A percentile compares a stretch with the other conserved stretches of the same genome.
phyloP scores from a whole-genome alignment of 2,329 filamentous ascomycete genomes.

The Gnomoniopsis smithogilvyi region DNA sequence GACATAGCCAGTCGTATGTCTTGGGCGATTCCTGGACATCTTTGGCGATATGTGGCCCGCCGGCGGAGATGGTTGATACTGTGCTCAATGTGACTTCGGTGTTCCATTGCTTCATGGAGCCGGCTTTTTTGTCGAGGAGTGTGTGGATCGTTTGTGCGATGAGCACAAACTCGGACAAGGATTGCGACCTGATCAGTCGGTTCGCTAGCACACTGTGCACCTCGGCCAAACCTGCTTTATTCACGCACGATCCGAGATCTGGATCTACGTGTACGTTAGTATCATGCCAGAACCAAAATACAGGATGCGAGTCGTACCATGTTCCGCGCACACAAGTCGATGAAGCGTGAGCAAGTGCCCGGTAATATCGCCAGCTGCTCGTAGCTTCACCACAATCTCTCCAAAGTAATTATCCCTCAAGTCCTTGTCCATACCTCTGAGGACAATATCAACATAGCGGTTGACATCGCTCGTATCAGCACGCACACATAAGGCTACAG shows the following conservation, averaged over 20 bases:
- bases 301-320: conserved; percentile 5
- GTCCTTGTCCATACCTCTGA: conserved; percentile 20
- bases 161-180: conserved; percentile 32
- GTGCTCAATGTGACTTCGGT: conserved; percentile 50
- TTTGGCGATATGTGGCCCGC: conserved; percentile 17
- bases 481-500: conserved; percentile 26
- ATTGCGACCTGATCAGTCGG: conserved; percentile 28
- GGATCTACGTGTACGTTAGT: conserved; percentile 7
- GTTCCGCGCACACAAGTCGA: conserved; percentile 30
- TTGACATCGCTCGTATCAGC: conserved; percentile 28
- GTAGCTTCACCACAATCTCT: conserved; percentile 32
- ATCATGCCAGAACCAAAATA: neutral
- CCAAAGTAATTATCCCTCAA: conserved; percentile 36
- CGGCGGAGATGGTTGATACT: conserved; percentile 34
- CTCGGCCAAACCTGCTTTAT: conserved; percentile 34
- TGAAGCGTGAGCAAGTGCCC: conserved; percentile 44
- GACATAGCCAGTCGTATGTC: conserved; percentile 46
- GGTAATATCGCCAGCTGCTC: conserved; percentile 28
- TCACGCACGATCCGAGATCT: conserved; percentile 5
- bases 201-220: conserved; percentile 39
- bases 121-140: conserved; percentile 48
- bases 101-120: conserved; percentile 55
- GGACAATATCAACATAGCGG: conserved; percentile 26
- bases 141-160: conserved; percentile 39
- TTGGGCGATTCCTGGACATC: conserved; percentile 30